Evolutionary conservation across 306 rosid genomes (phyloP).

Genomic region (Prunus armeniaca): DNA sequence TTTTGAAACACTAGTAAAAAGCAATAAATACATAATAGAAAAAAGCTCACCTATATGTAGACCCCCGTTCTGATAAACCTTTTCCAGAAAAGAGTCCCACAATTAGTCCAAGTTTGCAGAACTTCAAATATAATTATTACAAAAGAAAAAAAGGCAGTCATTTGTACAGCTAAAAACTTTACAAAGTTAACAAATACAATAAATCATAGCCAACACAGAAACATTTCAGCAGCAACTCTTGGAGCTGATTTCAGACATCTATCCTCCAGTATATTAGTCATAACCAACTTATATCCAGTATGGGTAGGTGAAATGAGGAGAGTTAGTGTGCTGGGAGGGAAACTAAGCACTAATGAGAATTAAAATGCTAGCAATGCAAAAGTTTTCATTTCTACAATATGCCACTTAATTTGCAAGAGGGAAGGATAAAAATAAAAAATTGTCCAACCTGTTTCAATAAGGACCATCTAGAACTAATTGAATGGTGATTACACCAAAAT

Average conservation of each 20-base stretch:
- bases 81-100: conserved; percentile 26
- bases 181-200: not conserved
- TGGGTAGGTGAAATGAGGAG: not conserved
- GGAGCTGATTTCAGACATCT: not conserved
- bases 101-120: conserved; percentile 41
- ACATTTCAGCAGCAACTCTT: not conserved
- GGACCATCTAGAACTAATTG: not conserved
- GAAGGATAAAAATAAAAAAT: too few relatives aligned
- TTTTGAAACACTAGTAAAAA: conserved; percentile 10
- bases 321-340: not conserved
- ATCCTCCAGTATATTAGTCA: not conserved
- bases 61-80: conserved; percentile 65
- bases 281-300: not conserved
- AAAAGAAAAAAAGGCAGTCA: not conserved
- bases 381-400: not conserved
- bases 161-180: not conserved
- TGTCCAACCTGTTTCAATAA: too few relatives aligned
- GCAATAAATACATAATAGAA: conserved; percentile 3
- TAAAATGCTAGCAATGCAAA: not conserved
- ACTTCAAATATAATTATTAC: conserved; percentile 12
- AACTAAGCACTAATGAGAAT: not conserved
- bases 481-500: not conserved
- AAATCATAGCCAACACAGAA: not conserved
- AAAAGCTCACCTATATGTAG: conserved; percentile 56
- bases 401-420: not conserved